These are phyloP conservation scores for Aspergillus bertholletiae DNA, from an alignment of 495 filamentous ascomycete genomes.

Conservation along the genomic window DNA sequence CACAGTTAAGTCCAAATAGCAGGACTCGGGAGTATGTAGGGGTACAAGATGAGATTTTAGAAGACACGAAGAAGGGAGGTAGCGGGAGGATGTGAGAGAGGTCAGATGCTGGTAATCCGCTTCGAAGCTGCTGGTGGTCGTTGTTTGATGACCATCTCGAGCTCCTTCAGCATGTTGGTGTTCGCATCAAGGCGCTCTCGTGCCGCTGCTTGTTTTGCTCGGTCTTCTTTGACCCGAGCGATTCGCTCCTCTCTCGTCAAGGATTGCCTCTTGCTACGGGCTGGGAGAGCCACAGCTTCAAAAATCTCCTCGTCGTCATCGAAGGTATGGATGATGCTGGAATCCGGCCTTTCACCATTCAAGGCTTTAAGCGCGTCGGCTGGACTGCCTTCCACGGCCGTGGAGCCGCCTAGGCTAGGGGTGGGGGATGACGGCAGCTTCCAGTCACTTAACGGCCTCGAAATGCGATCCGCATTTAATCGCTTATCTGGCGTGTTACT, in stretches of 20 bases:
- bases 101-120: constrained; percentile 48
- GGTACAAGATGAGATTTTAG: constrained; percentile 6
- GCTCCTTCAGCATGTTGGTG: constrained; percentile 83
- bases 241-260: constrained; percentile 87
- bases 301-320: constrained; percentile 79
- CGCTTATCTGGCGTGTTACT: constrained; percentile 64
- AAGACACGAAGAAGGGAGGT: constrained; percentile 1
- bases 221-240: constrained; percentile 82
- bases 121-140: constrained; percentile 47
- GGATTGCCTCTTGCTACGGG: constrained; percentile 58
- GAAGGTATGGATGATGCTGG: constrained; percentile 25
- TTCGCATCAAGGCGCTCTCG: constrained; percentile 74
- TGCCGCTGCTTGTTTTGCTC: constrained; percentile 61
- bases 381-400: constrained; percentile 78
- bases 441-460: constrained; percentile 61
- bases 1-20: constrained; percentile 6
- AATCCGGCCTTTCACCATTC: constrained; percentile 56
- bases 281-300: constrained; percentile 78
- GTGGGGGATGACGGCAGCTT: constrained; percentile 75
- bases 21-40: constrained; percentile 6
- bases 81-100: neutral
- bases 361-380: constrained; percentile 72
- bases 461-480: constrained; percentile 54
- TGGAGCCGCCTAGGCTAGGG: constrained; percentile 76
- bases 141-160: constrained; percentile 84